Base-by-base conservation (phyloP, 1,139 yeast genomes). In the Meyerozyma athensensis region DNA sequence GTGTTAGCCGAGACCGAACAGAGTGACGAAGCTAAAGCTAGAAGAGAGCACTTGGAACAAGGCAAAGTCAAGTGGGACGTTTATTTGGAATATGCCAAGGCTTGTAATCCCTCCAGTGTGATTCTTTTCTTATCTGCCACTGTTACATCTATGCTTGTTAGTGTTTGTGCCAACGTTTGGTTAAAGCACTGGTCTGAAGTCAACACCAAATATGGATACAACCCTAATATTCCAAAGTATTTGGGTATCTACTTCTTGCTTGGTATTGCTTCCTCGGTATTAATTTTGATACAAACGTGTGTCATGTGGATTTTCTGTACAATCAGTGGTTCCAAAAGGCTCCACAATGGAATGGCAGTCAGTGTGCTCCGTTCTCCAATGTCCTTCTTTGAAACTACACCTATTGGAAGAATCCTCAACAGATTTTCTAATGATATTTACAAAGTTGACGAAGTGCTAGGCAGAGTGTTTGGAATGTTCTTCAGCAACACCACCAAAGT, bases 351-450 rank as follows among this genome's bases (percentile, higher is more conserved):
- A 20, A 90, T 92, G 97, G 80, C 95, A 4, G 60, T 62, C 24
- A 70, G 89, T 43, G 96, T 92, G 10, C 64, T 92, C 44, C 74
- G 92, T 43, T 95, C 97, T 0, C 98, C 98, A 43, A 94, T 92
- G 98, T 76, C 89, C 26, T 92, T 94, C 59, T 92, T 94, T 55
- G 98, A 94, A 62, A 89, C 97, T 0, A 92, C 97, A 0, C 99
- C 98, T 36, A 77, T 92, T 46, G 98, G 99, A 26, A 78, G 98
- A 60, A 79, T 94, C 42, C 71, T 92, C 61, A 94, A 94, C 68
- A 73, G 98, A 57, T 92, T 92, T 58, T 87, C 97, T 6, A 89
- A 81, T 58, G 99, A 92, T 68, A 80, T 94, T 39, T 87, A 87
- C 65, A 86, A 89, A 54, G 82, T 92, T 44, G 98, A 92, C 62